A percentile compares a stretch with the other conserved stretches of the same genome.
Conservation (phyloP, 1,284 basidiomycete species). For the Phellinidium pouzarii region DNA sequence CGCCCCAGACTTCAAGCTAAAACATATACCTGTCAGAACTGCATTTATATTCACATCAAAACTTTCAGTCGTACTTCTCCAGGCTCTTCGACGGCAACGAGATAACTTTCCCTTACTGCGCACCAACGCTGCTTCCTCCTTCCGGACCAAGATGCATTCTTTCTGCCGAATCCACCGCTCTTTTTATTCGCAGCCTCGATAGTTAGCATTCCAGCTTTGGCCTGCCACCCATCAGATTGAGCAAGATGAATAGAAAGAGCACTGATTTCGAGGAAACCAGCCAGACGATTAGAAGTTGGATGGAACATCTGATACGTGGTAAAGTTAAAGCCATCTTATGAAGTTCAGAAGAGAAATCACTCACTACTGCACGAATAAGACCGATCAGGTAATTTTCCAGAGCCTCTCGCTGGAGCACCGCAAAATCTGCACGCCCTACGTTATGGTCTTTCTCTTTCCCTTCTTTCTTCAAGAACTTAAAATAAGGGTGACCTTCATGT, state of each 20-base stretch:
- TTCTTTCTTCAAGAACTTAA: conserved; percentile 72
- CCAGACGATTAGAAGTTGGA: conserved; percentile 86
- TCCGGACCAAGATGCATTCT: conserved; percentile 58
- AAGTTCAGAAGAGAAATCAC: conserved; percentile 28
- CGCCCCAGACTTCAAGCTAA: conserved; percentile 80
- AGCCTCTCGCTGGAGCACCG: conserved; percentile 70
- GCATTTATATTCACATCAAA: background rate
- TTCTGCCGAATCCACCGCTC: conserved; percentile 54
- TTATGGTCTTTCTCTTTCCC: conserved; percentile 42
- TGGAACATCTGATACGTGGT: conserved; percentile 85
- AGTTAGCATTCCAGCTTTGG: conserved; percentile 85
- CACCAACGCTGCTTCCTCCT: conserved; percentile 85
- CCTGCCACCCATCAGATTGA: conserved; percentile 75
- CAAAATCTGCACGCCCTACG: conserved; percentile 67
- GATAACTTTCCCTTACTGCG: conserved; percentile 87
- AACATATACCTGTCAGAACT: background rate
- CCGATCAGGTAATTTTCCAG: conserved; percentile 88
- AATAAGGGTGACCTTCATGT: conserved; percentile 70
- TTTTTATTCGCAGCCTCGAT: conserved; percentile 46
- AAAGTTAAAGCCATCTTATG: conserved; percentile 1
- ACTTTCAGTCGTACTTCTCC: conserved; percentile 54
- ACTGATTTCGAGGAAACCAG: conserved; percentile 93
- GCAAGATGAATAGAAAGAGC: conserved; percentile 83
- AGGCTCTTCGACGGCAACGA: conserved; percentile 83
- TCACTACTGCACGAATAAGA: conserved; percentile 83